Conservation (phyloP, 495 filamentous ascomycete species). For the Podospora pseudopauciseta region DNA sequence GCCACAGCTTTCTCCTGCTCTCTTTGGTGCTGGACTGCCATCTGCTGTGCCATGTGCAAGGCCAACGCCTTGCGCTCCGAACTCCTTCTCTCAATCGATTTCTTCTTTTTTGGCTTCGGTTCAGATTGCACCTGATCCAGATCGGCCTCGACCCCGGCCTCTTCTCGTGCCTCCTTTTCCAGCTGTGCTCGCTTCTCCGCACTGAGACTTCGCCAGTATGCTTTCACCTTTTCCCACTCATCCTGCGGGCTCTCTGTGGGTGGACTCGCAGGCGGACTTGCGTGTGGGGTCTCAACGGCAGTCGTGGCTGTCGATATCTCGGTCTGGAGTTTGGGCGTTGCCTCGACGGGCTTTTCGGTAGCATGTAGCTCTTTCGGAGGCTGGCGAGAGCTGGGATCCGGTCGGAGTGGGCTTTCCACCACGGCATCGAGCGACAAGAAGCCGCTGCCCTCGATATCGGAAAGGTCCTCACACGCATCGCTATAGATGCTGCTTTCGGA, state of each 20-base stretch:
- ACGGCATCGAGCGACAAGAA: slow-evolving; percentile 85
- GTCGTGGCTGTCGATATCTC: slow-evolving; percentile 18
- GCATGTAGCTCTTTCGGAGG: neutral
- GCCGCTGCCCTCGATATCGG: slow-evolving; percentile 64
- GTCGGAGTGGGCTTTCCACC: slow-evolving; percentile 54
- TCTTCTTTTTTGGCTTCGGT: slow-evolving; percentile 40
- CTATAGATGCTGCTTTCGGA: slow-evolving; percentile 68
- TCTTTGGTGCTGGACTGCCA: slow-evolving; percentile 21
- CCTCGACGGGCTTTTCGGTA: neutral
- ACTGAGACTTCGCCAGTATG: slow-evolving; percentile 62
- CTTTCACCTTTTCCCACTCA: slow-evolving; percentile 60
- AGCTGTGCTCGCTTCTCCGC: slow-evolving; percentile 54
- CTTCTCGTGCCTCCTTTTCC: slow-evolving; percentile 51
- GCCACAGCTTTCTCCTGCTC: neutral
- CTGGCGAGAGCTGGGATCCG: slow-evolving; percentile 9
- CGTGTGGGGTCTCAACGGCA: slow-evolving; percentile 19
- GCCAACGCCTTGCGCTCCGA: slow-evolving; percentile 32
- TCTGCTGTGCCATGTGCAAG: slow-evolving; percentile 28
- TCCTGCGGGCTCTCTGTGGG: slow-evolving; percentile 26
- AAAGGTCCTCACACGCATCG: slow-evolving; percentile 78
- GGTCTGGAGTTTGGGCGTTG: slow-evolving; percentile 7
- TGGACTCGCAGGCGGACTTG: slow-evolving; percentile 21
- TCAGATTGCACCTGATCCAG: slow-evolving; percentile 35
- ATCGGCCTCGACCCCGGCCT: slow-evolving; percentile 45
- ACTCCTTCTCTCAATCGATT: slow-evolving; percentile 30